Conservation (phyloP, 2,329 filamentous ascomycete genomes). For the Intubia oerlemansii region DNA sequence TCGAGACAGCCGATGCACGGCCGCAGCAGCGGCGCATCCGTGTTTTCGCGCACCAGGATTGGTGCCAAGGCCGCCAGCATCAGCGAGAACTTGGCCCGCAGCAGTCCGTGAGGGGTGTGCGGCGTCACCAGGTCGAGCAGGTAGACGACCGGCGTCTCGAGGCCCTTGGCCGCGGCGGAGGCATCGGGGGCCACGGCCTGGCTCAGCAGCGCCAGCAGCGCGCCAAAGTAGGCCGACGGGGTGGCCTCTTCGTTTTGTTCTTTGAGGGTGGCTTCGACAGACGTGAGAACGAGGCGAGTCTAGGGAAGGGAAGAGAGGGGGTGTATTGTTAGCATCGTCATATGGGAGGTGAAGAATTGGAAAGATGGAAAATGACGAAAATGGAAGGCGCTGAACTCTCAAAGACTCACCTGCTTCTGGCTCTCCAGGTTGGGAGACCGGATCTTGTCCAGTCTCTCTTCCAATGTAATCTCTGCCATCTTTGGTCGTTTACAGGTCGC, state of each 20-base stretch:
- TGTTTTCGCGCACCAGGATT: constrained; percentile 56
- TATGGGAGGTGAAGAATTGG: no score
- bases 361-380: neutral
- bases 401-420: constrained; percentile 56
- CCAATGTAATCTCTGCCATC: constrained; percentile 35
- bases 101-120: constrained; percentile 63
- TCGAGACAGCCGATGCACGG: constrained; percentile 87
- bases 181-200: constrained; percentile 47
- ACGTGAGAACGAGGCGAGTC: constrained; percentile 71
- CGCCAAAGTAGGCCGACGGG: constrained; percentile 84
- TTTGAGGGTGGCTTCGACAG: constrained; percentile 80
- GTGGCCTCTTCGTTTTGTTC: constrained; percentile 70
- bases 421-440: constrained; percentile 90
- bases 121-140: constrained; percentile 83
- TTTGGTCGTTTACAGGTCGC: neutral
- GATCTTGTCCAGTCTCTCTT: constrained; percentile 93
- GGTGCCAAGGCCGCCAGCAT: constrained; percentile 77
- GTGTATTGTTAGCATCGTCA: no score
- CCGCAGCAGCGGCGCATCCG: constrained; percentile 68
- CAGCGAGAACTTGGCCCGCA: constrained; percentile 86
- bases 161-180: constrained; percentile 61
- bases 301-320: constrained; percentile 15
- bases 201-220: constrained; percentile 70
- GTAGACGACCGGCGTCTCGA: constrained; percentile 76
- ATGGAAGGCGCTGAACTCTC: no score